These are phyloP conservation scores for Termitomyces sp. DNA, from an alignment of 1,284 basidiomycete species.

Conservation along the genomic window DNA sequence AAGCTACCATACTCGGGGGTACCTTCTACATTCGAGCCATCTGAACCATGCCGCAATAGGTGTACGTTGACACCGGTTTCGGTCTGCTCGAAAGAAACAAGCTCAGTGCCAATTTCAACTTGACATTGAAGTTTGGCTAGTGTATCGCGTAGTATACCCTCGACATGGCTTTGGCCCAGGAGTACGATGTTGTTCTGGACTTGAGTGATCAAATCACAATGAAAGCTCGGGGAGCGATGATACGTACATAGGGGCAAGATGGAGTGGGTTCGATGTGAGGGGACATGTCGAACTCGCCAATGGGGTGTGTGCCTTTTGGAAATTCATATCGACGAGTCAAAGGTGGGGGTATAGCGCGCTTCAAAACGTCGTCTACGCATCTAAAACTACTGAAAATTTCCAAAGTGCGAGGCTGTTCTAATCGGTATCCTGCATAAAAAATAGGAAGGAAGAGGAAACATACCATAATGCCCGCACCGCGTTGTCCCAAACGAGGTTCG, in stretches of 20 bases:
- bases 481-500: conserved; percentile 28
- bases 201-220: not conserved
- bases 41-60: conserved; percentile 22
- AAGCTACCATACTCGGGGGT: conserved; percentile 23
- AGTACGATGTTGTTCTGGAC: conserved; percentile 26
- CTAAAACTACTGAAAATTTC: conserved; percentile 26
- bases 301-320: conserved; percentile 21
- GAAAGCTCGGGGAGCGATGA: not conserved
- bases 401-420: conserved; percentile 24
- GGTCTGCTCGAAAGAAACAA: conserved; percentile 31
- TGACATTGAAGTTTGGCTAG: conserved; percentile 26
- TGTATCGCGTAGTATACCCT: conserved; percentile 29
- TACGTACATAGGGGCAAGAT: conserved; percentile 17
- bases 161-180: conserved; percentile 35
- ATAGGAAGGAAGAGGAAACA: not conserved
- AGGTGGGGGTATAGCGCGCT: conserved; percentile 25
- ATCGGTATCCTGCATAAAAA: not conserved
- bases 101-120: conserved; percentile 35
- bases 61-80: conserved; percentile 28
- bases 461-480: conserved; percentile 34
- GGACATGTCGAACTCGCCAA: conserved; percentile 27
- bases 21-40: conserved; percentile 14
- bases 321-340: conserved; percentile 26
- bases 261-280: conserved; percentile 27
- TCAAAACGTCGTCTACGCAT: conserved; percentile 25